Evolutionary conservation across 208 protist genomes (phyloP), one percentile per base, ranked within the genome.

Genomic region (Herpetomonas samuelpessoai): DNA sequence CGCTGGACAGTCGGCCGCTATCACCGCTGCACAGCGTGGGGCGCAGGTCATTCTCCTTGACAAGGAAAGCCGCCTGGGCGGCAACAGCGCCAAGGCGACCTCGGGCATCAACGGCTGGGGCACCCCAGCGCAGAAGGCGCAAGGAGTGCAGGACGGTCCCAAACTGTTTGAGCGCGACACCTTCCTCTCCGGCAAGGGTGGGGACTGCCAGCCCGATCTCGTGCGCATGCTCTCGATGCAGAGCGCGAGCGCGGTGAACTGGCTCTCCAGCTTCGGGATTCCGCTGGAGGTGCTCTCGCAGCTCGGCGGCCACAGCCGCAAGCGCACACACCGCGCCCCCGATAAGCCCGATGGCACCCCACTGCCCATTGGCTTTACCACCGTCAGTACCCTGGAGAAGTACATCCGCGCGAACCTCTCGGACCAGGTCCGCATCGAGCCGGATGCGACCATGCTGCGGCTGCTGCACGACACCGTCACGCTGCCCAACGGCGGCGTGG

Each of bases 81-180:
- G 97, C 53, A 98, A 98, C 77, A 97, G 91, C 35, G 93, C 91
- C 50, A 98, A 98, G 81, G 97, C 97, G 9, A 97, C 91, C 10
- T 98, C 93, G 22, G 97, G 97, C 68, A 98, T 98, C 61, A 98
- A 98, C 68, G 95, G 70, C 19, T 91, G 86, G 73, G 74, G 75
- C 26, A 97, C 97, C 6, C 73, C 70, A 39, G 81, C 89, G 21
- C 95, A 98, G 81, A 76, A 72, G 25, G 55, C 81, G 69, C 52
- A 74, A 31, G 75, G 76, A 38, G 51, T 94, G 55, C 65, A 74
- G 44, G 87, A 94, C 63, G 68, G 57, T 47, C 71, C 72, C 45
- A 82, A 78, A 59, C 85, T 73, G 66, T 96, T 92, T 59, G 77
- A 92, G 70, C 78, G 80, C 54, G 90, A 96, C 67, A 93, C 90